Evolutionary conservation across 306 rosid species (phyloP), one percentile per base, ranked within the genome.

Genomic region (Leucaena leucocephala): DNA sequence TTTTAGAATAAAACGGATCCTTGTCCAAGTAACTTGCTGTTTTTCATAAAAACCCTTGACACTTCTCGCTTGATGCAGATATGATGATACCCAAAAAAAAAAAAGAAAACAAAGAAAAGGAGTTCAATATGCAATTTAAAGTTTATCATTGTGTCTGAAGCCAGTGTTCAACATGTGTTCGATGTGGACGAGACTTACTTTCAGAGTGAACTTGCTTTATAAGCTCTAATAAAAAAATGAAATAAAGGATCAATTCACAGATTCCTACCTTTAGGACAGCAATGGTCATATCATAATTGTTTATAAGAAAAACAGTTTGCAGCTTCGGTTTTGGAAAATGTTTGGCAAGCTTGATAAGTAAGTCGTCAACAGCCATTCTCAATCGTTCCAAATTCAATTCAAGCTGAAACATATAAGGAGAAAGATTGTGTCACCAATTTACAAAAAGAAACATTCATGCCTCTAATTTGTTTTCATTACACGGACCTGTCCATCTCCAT

Each of bases 221-320:
- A 59, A 81, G 73, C 76, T 55, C 22, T 45, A 68, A 35, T n/a
- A 16, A 68, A 68, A 27, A 68, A 68, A 3, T 57, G 34, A 57
- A 85, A 68, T 54, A 14, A 73, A 76, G 46, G 43, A 81, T 22
- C 55, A 43, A 21, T 67, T 82, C 40, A 71, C 59, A 70, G 80
- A 74, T 63, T 70, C 85, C 82, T 88, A 92, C 98, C 98, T 95
- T 95, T 76, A 92, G 78, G 72, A 95, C 93, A 76, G 95, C 87
- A 81, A 95, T 95, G 49, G 96, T 95, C 98, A 92, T 95, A 81
- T 95, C 98, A n/a, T 95, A 95, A 83, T 95, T 95, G 90, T 95
- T 92, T 73, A 95, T 91, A 84, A 95, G 93, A 92, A 95, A 95
- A 76, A 92, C 94, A 2, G 89, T 95, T 66, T 95, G 98, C 12